Evolutionary conservation across 2,329 filamentous ascomycete species (phyloP).

Genomic region (Fusarium circinatum): DNA sequence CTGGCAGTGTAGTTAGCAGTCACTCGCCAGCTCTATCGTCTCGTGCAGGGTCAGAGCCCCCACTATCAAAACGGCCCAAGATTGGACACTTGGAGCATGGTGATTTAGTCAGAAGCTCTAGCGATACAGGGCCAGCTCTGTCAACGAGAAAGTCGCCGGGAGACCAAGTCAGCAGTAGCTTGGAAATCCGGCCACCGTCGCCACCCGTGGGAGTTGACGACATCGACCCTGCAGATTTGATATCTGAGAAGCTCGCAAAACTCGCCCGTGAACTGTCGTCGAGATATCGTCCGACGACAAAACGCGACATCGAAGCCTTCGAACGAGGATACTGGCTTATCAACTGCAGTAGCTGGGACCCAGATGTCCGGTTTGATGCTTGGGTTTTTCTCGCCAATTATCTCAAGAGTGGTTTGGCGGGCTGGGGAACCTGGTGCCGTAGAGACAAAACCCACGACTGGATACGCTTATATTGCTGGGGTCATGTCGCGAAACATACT

Average conservation of each 20-base stretch:
- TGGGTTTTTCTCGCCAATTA: conserved; percentile 73
- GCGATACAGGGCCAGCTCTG: conserved; percentile 42
- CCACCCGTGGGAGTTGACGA: conserved; percentile 60
- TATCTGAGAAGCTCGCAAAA: conserved; percentile 66
- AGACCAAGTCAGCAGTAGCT: conserved; percentile 43
- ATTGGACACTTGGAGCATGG: conserved; percentile 14
- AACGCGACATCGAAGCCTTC: conserved; percentile 56
- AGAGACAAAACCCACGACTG: conserved; percentile 53
- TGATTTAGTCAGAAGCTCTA: conserved; percentile 45
- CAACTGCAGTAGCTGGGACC: conserved; percentile 65
- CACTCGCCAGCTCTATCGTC: conserved; percentile 22
- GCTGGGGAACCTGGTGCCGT: conserved; percentile 74
- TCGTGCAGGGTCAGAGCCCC: conserved; percentile 48
- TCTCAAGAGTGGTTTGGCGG: conserved; percentile 66
- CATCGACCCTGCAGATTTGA: conserved; percentile 60
- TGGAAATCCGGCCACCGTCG: conserved; percentile 64
- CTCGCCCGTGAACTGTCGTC: conserved; percentile 60
- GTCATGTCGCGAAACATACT: conserved; percentile 74
- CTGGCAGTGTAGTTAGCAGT: conserved; percentile 44
- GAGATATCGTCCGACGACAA: conserved; percentile 61
- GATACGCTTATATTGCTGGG: conserved; percentile 82
- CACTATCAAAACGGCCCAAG: conserved; percentile 44
- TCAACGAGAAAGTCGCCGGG: conserved; percentile 23
- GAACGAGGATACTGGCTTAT: conserved; percentile 86
- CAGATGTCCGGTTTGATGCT: conserved; percentile 58